Evolutionary conservation across 495 filamentous ascomycete genomes (phyloP), one percentile per base, ranked within the genome.

Genomic region (Zalerion maritima): DNA sequence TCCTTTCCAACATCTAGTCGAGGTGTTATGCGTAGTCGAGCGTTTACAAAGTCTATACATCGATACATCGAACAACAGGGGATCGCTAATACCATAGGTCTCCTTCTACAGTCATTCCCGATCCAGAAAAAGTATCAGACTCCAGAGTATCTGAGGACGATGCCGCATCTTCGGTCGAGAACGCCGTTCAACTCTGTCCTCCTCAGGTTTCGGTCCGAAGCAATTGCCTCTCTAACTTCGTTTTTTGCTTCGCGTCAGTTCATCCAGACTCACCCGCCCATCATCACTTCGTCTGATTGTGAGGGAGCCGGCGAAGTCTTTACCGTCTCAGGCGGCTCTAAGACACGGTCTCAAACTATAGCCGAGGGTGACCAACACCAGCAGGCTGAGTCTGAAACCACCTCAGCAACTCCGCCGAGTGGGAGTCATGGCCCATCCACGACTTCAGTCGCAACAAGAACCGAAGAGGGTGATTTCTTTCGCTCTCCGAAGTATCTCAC

Each of bases 291-390:
- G 3, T 97, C 91, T 0, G 89, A 97, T 40, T 96, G 91, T 46
- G 89, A 97, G 53, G 91, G 89, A 4, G 91, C 86, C 3, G 87
- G 89, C 2, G 86, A 94, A 48, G 86, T 89, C n/a, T 97, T 97
- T 41, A 74, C 71, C 3, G 53, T 96, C 18, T 47, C 67, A 6
- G 42, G 62, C 1, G 49, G 44, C 20, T 34, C 45, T 14, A 32
- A 29, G 11, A 38, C 45, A 14, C 45, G 43, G 6, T 42, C 35
- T 34, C 49, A 67, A 20, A 35, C 45, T 18, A 23, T 40, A 19
- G 27, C 28, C 14, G 26, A 39, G 11, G 26, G 40, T 27, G 20
- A 27, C 17, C 12, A 29, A 22, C 30, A 25, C 6, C n/a, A 9
- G 16, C 28, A 40, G 32, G 32, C 47, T 11, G 50, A 54, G 7